These are phyloP conservation scores for Quillaja saponaria DNA, from an alignment of 306 rosid genomes.

Conservation along the genomic window DNA sequence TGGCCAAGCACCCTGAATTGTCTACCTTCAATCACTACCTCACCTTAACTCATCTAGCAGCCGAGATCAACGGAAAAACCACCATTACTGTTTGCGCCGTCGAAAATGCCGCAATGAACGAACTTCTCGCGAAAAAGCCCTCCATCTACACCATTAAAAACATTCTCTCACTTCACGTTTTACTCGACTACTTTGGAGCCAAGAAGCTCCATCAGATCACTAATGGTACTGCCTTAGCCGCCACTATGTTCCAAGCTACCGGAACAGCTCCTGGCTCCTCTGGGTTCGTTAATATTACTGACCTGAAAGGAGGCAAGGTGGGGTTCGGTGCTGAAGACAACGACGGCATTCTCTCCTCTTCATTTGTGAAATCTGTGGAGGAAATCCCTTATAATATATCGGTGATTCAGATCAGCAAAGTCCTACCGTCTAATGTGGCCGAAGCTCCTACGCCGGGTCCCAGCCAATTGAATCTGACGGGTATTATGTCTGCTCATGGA, in stretches of 20 bases:
- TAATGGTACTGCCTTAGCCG: constrained; percentile 81
- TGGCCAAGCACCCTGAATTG: constrained; percentile 64
- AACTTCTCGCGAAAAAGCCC: constrained; percentile 50
- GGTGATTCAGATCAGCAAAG: constrained; percentile 66
- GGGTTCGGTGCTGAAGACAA: constrained; percentile 65
- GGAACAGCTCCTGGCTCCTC: constrained; percentile 78
- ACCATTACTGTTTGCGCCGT: constrained; percentile 87
- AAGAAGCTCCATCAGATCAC: constrained; percentile 98
- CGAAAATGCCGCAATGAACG: constrained; percentile 77
- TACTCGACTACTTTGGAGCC: constrained; percentile 88
- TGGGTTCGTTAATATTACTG: constrained; percentile 89
- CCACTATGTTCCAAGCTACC: constrained; percentile 86
- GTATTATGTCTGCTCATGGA: constrained; percentile 66
- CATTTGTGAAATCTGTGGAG: constrained; percentile 66
- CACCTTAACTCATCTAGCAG: constrained; percentile 67
- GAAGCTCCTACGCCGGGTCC: constrained; percentile 77
- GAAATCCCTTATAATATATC: constrained; percentile 80
- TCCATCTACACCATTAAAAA: constrained; percentile 67
- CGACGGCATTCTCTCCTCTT: constrained; percentile 51
- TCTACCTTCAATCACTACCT: constrained; percentile 87
- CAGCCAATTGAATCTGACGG: constrained; percentile 55
- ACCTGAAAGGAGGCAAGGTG: constrained; percentile 76
- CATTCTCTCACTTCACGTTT: constrained; percentile 86
- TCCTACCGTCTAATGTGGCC: constrained; percentile 66
- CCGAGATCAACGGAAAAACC: constrained; percentile 62